These are phyloP conservation scores for Microdochium bolleyi DNA, from an alignment of 2,329 filamentous ascomycete genomes.

Conservation along the genomic window DNA sequence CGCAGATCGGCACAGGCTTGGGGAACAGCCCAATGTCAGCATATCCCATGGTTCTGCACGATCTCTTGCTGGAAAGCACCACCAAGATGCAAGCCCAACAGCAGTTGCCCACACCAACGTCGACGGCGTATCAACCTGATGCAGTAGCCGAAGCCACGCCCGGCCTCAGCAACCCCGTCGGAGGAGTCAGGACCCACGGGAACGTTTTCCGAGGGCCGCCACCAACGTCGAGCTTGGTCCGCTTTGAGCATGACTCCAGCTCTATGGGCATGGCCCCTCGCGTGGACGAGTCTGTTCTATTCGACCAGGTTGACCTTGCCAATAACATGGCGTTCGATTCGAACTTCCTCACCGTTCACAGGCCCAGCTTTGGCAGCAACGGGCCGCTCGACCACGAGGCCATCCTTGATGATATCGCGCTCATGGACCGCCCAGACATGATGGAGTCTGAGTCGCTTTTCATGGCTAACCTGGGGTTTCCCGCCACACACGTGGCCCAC, in stretches of 20 bases:
- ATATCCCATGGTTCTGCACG: background rate
- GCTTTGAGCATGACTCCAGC: background rate
- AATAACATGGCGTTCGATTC: constrained; percentile 4
- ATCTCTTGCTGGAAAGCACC: background rate
- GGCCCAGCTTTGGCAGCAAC: constrained; percentile 12
- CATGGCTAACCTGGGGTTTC: constrained; percentile 60
- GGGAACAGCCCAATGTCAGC: background rate
- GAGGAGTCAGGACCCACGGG: background rate
- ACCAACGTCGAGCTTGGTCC: background rate
- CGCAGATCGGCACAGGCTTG: background rate
- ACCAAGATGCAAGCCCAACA: background rate
- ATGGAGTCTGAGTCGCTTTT: constrained; percentile 52
- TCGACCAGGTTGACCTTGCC: constrained; percentile 8
- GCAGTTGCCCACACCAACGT: background rate
- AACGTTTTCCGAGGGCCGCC: background rate
- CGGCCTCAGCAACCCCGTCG: no score
- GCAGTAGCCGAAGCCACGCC: background rate
- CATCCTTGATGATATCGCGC: constrained; percentile 42
- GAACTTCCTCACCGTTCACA: constrained; percentile 6
- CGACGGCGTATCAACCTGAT: background rate
- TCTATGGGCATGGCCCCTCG: background rate
- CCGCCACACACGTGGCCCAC: constrained; percentile 50
- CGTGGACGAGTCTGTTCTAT: constrained; percentile 1
- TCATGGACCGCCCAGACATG: constrained; percentile 39
- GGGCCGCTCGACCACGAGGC: constrained; percentile 38